These are phyloP conservation scores for Monilinia vaccinii-corymbosi DNA, from an alignment of 2,329 filamentous ascomycete genomes.

Conservation along the genomic window DNA sequence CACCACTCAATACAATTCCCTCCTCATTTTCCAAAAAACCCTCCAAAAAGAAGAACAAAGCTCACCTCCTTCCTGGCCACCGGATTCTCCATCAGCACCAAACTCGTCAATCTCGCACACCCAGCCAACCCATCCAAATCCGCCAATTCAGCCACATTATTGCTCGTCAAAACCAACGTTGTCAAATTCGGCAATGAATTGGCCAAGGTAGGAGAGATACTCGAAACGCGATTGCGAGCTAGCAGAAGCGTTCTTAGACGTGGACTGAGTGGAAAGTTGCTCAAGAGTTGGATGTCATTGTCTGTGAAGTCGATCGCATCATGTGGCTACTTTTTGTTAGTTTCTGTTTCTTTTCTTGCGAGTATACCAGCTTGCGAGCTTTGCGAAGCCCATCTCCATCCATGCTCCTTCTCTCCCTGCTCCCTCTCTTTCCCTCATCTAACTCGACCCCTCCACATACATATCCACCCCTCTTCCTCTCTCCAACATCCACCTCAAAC, in stretches of 20 bases:
- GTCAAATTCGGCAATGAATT: constrained; percentile 72
- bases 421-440: not conserved
- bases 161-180: constrained; percentile 74
- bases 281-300: constrained; percentile 85
- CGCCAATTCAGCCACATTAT: constrained; percentile 73
- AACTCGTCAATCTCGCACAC: constrained; percentile 64
- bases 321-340: constrained; percentile 56
- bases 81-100: constrained; percentile 79
- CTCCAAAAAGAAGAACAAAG: constrained; percentile 12
- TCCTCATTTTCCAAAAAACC: not conserved
- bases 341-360: not conserved
- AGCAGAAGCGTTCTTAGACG: constrained; percentile 81
- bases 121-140: constrained; percentile 74
- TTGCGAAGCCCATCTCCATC: not conserved
- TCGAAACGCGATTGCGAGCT: constrained; percentile 77
- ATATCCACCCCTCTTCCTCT: no score
- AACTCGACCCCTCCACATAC: not conserved
- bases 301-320: constrained; percentile 98
- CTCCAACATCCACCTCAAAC: no score
- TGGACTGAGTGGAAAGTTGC: constrained; percentile 87
- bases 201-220: constrained; percentile 67
- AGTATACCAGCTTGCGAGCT: not conserved
- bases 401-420: not conserved
- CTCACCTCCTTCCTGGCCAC: constrained; percentile 85
- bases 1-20: not conserved